Evolutionary conservation across 2,329 filamentous ascomycete genomes (phyloP).

Genomic region (Tolypocladium cylindrosporum): DNA sequence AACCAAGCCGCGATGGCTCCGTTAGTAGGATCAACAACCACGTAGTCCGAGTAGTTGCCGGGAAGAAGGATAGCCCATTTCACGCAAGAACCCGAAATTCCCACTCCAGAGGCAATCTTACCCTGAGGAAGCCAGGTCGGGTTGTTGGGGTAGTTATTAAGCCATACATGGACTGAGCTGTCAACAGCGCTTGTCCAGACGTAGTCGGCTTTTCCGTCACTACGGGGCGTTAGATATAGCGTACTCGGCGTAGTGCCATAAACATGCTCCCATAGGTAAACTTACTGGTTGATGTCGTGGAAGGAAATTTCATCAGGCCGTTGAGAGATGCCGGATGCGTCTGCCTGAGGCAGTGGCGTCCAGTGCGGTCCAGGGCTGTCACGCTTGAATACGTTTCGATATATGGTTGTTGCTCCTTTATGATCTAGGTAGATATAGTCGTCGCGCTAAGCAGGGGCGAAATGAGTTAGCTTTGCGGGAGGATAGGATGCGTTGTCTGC

Average conservation of each 20-base stretch:
- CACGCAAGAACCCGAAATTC: neutral
- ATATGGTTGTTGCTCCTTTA: neutral
- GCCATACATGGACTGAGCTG: slow-evolving; percentile 7
- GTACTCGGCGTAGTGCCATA: too few species aligned
- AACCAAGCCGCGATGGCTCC: neutral
- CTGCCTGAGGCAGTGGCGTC: neutral
- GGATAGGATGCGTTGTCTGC: neutral
- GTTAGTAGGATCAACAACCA: neutral
- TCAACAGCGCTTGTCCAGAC: slow-evolving; percentile 8
- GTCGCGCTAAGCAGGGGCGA: neutral
- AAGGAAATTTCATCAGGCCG: slow-evolving; percentile 9
- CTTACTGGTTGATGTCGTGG: slow-evolving; percentile 8
- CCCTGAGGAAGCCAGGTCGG: slow-evolving; percentile 7
- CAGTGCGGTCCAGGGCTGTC: neutral
- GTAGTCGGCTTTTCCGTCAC: slow-evolving; percentile 11
- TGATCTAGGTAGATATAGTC: neutral
- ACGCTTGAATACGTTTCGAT: neutral
- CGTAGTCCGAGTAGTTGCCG: neutral
- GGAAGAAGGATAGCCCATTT: neutral
- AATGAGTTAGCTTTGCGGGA: neutral
- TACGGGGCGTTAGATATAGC: neutral
- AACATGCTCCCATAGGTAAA: too few species aligned
- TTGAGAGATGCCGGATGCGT: slow-evolving; percentile 6
- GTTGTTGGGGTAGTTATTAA: slow-evolving; percentile 9
- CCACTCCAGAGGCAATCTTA: slow-evolving; percentile 6